These are phyloP conservation scores for Trichoderma polysporum DNA, from an alignment of 2,329 filamentous ascomycete genomes.

Conservation along the genomic window DNA sequence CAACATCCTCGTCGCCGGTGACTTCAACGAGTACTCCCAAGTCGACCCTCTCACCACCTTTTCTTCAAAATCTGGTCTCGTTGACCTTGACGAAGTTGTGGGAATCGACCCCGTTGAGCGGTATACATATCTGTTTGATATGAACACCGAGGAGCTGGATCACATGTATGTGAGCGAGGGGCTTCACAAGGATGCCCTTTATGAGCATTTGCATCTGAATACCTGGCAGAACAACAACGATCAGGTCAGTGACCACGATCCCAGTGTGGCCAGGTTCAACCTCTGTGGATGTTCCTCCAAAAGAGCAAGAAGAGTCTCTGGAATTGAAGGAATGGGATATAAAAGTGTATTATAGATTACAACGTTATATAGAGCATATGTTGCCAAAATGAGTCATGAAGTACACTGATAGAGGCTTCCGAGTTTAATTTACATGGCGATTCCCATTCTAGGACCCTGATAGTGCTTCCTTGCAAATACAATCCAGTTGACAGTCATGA, in stretches of 20 bases:
- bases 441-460: conserved; percentile 11
- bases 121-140: conserved; percentile 70
- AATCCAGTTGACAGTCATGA: conserved; percentile 5
- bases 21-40: conserved; percentile 72
- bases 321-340: neutral
- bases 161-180: conserved; percentile 65
- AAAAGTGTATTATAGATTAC: neutral
- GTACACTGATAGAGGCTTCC: neutral
- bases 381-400: neutral
- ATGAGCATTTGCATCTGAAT: conserved; percentile 71
- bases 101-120: conserved; percentile 55
- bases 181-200: conserved; percentile 45
- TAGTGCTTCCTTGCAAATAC: conserved; percentile 15
- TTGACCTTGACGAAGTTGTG: conserved; percentile 62
- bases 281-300: conserved; percentile 47
- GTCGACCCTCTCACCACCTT: conserved; percentile 60
- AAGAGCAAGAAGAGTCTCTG: neutral
- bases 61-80: conserved; percentile 50
- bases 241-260: conserved; percentile 67
- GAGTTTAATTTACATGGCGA: neutral
- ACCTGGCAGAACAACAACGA: conserved; percentile 61
- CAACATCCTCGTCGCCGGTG: conserved; percentile 60
- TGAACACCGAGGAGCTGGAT: conserved; percentile 68
- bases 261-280: conserved; percentile 62
- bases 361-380: neutral